phyloP scores from a whole-genome alignment of 1,284 basidiomycete species.

The Trametes pubescens region DNA sequence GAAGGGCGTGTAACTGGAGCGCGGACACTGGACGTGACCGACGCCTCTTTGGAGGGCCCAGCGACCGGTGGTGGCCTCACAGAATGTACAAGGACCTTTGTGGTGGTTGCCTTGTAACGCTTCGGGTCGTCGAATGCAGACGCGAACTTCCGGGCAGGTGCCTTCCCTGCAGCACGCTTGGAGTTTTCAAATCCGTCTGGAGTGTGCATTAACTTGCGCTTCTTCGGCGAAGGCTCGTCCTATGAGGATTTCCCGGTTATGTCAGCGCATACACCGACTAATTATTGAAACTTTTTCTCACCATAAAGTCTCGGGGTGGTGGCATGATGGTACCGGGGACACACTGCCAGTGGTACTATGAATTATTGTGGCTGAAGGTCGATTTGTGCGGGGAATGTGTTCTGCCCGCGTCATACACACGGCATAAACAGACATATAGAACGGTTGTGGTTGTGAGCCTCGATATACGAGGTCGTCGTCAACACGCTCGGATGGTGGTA shows the following conservation, averaged over 20 bases:
- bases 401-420: too few relatives aligned
- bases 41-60: slow-evolving; percentile 6
- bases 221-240: slow-evolving; percentile 18
- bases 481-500: too few relatives aligned
- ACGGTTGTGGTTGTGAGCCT: too few relatives aligned
- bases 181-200: slow-evolving; percentile 26
- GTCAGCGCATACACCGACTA: background rate
- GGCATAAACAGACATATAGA: too few relatives aligned
- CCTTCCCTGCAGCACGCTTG: slow-evolving; percentile 3
- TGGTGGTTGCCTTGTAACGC: slow-evolving; percentile 18
- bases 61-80: background rate
- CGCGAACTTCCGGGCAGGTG: slow-evolving; percentile 27
- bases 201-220: slow-evolving; percentile 23
- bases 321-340: background rate
- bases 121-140: slow-evolving; percentile 28
- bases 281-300: background rate
- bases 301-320: background rate
- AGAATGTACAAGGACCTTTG: background rate
- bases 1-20: slow-evolving; percentile 12
- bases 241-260: background rate
- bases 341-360: too few relatives aligned
- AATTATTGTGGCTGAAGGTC: background rate
- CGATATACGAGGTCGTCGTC: too few relatives aligned
- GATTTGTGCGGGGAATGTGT: background rate
- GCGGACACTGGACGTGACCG: background rate